Conservation (phyloP, 108 stramenopile genomes). For the Cyclotella kingstonii region DNA sequence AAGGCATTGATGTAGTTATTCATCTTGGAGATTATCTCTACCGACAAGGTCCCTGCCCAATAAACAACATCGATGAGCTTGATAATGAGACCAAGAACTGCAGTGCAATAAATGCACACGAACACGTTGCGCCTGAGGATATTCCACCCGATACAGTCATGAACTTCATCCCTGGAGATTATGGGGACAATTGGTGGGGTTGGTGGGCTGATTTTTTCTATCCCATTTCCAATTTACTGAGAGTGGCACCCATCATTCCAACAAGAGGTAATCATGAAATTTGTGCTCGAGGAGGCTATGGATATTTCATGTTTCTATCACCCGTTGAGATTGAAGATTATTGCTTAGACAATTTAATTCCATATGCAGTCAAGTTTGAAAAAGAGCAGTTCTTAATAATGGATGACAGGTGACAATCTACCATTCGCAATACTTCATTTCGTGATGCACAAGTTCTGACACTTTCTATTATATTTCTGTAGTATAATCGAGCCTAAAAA, state of each 20-base stretch:
- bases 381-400: constrained; percentile 26
- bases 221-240: constrained; percentile 8
- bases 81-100: constrained; percentile 6
- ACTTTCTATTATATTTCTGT: background rate
- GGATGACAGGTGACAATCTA: constrained; percentile 14
- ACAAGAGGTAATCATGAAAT: constrained; percentile 25
- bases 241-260: constrained; percentile 8
- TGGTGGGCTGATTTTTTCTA: constrained; percentile 33
- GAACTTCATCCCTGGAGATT: constrained; percentile 29
- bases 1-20: constrained; percentile 15
- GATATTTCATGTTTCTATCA: constrained; percentile 17
- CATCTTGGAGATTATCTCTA: constrained; percentile 31
- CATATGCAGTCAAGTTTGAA: constrained; percentile 11
- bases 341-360: constrained; percentile 8
- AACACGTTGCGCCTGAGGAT: background rate
- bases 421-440: background rate
- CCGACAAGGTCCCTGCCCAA: constrained; percentile 26
- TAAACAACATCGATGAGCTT: constrained; percentile 10
- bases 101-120: constrained; percentile 17
- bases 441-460: background rate
- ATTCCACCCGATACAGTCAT: background rate
- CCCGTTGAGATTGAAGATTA: constrained; percentile 12
- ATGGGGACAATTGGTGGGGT: constrained; percentile 28
- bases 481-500: background rate
- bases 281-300: constrained; percentile 25